Conservation (phyloP, 345 rosid species). For the Bruguiera parviflora region DNA sequence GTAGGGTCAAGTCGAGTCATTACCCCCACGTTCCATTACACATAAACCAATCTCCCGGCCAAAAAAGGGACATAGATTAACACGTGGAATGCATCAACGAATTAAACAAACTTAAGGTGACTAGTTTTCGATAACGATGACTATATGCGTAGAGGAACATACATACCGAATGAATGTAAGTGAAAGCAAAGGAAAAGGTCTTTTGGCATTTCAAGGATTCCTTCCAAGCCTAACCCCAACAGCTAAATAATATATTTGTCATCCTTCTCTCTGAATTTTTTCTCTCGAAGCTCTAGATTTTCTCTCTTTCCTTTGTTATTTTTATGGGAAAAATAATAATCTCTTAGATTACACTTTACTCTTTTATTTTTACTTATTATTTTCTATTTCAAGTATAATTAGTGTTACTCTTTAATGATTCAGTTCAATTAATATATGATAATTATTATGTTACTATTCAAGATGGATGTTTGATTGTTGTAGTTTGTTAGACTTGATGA, state of each 20-base stretch:
- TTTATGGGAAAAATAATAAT: not conserved
- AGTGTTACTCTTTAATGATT: no score
- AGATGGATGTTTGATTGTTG: no score
- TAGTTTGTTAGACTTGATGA: no score
- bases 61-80: not conserved
- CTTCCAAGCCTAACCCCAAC: conserved; percentile 2
- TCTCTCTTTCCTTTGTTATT: conserved; percentile 20
- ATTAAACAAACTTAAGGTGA: not conserved
- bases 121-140: not conserved
- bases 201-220: not conserved
- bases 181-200: not conserved
- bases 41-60: not conserved
- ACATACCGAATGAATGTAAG: not conserved
- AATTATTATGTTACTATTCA: no score
- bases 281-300: conserved; percentile 32
- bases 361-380: not conserved
- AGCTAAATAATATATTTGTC: no score
- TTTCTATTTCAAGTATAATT: not conserved
- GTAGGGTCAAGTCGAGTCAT: no score
- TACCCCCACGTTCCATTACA: not conserved
- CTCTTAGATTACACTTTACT: not conserved
- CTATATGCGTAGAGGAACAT: not conserved
- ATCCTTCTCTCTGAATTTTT: not conserved
- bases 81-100: not conserved
- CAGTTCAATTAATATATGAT: no score